A percentile compares a stretch with the other conserved stretches of the same genome.
Evolutionary conservation across 768 basidiomycete species (phyloP).

Genomic region (Trametes coccinea): DNA sequence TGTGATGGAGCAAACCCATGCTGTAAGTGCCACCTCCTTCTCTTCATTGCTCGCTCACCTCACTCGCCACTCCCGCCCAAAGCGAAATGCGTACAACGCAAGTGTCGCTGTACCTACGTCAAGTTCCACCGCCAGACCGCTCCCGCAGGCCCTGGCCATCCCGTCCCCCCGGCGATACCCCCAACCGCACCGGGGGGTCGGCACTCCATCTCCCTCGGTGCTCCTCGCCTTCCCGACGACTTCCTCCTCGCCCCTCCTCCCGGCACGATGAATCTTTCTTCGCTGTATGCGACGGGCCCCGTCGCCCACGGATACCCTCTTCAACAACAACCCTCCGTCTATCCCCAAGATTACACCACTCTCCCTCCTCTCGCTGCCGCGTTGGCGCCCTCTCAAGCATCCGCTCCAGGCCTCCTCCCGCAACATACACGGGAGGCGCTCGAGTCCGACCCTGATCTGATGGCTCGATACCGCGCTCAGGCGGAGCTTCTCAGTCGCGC

Average conservation of each 20-base stretch:
- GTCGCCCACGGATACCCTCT: conserved; percentile 27
- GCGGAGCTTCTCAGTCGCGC: conserved; percentile 44
- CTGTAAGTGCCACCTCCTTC: conserved; percentile 45
- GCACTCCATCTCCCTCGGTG: conserved; percentile 22
- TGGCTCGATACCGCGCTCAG: conserved; percentile 49
- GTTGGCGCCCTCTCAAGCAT: conserved; percentile 6
- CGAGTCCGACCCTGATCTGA: conserved; percentile 37
- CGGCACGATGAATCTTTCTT: conserved; percentile 29
- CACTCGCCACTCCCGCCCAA: neutral
- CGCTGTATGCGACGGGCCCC: conserved; percentile 30
- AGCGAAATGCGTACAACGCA: conserved; percentile 77
- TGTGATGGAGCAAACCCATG: conserved; percentile 83
- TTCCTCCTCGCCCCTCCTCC: conserved; percentile 45
- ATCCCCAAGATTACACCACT: conserved; percentile 29
- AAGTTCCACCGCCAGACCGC: conserved; percentile 84
- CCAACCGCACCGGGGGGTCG: conserved; percentile 21
- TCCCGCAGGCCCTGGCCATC: conserved; percentile 73
- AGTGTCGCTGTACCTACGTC: conserved; percentile 74
- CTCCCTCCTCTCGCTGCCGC: conserved; percentile 19
- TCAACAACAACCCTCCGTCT: conserved; percentile 35
- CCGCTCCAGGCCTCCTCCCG: conserved; percentile 1
- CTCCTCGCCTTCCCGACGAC: conserved; percentile 40
- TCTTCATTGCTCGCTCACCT: conserved; percentile 9
- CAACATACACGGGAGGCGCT: conserved; percentile 5
- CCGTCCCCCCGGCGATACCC: conserved; percentile 34